These are phyloP conservation scores for Avena sativa DNA, from an alignment of 176 grass and related monocot species.

Conservation along the genomic window DNA sequence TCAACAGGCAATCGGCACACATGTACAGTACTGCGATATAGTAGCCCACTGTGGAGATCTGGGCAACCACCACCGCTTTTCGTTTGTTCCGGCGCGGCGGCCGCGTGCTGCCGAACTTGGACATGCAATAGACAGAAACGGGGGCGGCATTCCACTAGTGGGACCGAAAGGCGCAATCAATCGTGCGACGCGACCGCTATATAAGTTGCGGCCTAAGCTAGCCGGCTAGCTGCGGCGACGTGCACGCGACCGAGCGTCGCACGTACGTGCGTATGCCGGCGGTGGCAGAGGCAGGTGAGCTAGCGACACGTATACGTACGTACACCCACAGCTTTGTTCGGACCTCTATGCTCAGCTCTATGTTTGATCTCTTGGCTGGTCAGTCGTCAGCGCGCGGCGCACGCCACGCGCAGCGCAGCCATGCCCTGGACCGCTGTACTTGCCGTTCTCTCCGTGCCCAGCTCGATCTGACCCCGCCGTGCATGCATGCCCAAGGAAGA, in stretches of 20 bases:
- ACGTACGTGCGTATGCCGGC: not conserved
- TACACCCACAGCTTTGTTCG: not conserved
- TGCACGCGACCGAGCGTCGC: conserved; percentile 18
- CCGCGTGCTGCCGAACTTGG: not conserved
- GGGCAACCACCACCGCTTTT: not conserved
- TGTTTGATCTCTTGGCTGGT: not conserved
- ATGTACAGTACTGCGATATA: not conserved
- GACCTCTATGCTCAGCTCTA: not conserved
- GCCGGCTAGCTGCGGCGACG: not conserved
- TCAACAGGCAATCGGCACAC: not conserved
- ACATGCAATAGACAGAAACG: not conserved
- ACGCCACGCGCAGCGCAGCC: not conserved
- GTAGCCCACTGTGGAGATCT: conserved; percentile 1
- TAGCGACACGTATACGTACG: not conserved
- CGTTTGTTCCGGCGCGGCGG: not conserved
- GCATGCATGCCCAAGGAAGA: not conserved
- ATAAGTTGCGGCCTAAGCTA: not conserved
- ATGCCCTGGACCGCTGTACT: no score
- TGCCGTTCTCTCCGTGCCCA: not conserved
- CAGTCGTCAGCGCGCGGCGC: conserved; percentile 11
- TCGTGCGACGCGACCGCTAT: not conserved
- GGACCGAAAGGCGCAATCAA: conserved; percentile 35
- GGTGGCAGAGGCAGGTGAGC: not conserved
- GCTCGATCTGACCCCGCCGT: not conserved
- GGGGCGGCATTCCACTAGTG: conserved; percentile 26